Conservation (phyloP, 345 rosid species). For the Brassica juncea region DNA sequence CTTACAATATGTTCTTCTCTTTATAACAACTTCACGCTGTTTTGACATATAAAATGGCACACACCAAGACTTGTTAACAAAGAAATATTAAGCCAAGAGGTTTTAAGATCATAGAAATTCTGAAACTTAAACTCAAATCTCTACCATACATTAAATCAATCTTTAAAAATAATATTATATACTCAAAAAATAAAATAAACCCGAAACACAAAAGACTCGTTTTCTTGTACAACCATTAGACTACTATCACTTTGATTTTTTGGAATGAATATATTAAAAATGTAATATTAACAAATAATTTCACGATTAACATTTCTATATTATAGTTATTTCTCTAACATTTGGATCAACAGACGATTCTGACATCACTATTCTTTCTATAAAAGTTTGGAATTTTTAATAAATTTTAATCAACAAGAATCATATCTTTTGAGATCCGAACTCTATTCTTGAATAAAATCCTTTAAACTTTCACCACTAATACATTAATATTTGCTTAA, state of each 20-base stretch:
- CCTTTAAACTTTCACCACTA: too few relatives aligned
- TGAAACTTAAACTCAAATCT: not conserved
- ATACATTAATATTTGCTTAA: not conserved
- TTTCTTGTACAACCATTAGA: not conserved
- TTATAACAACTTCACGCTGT: not conserved
- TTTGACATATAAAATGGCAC: not conserved
- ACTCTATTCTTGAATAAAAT: too few relatives aligned
- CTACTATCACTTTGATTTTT: not conserved
- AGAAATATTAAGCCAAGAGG: not conserved
- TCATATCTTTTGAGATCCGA: too few relatives aligned
- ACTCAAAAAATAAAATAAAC: not conserved
- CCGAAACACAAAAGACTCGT: not conserved
- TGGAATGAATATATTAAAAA: too few relatives aligned
- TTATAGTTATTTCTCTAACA: too few relatives aligned
- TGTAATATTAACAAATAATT: too few relatives aligned
- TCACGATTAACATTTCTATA: too few relatives aligned
- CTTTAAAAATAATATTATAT: not conserved
- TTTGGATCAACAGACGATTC: too few relatives aligned
- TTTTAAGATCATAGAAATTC: not conserved
- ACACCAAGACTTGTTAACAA: not conserved
- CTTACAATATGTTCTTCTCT: slow-evolving; percentile 10
- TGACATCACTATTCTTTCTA: too few relatives aligned
- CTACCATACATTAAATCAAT: not conserved
- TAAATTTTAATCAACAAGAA: too few relatives aligned
- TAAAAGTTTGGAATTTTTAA: too few relatives aligned